Conservation (phyloP, 306 rosid genomes). For the Bauhinia variegata region DNA sequence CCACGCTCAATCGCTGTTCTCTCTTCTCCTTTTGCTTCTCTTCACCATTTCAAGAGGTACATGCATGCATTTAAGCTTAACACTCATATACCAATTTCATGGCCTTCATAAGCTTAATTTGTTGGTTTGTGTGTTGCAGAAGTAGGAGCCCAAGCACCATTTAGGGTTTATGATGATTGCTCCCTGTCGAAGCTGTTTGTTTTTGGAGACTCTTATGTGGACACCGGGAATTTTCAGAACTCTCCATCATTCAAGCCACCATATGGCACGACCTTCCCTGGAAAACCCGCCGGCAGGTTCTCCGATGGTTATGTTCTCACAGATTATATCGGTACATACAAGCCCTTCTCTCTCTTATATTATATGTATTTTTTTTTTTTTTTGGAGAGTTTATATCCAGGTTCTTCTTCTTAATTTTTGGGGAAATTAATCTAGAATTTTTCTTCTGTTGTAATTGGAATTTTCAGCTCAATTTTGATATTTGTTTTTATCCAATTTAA, state of each 20-base stretch:
- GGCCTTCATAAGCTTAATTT: neutral
- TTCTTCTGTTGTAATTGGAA: no score
- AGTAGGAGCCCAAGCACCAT: neutral
- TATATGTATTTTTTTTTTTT: no score
- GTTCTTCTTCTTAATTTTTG: no score
- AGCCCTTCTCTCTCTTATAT: no score
- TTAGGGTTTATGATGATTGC: neutral
- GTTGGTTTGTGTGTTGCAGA: neutral
- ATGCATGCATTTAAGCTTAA: neutral
- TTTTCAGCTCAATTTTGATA: no score
- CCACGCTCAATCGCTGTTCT: neutral
- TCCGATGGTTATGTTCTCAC: conserved; percentile 58
- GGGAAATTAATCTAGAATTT: no score
- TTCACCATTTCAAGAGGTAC: neutral
- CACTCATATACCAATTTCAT: neutral
- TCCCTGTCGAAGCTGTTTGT: conserved; percentile 48
- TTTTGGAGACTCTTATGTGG: conserved; percentile 62
- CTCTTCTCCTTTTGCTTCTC: neutral
- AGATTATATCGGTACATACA: conserved; percentile 29
- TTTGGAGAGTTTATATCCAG: no score
- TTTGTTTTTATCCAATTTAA: no score
- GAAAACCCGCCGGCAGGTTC: conserved; percentile 62
- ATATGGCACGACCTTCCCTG: conserved; percentile 55
- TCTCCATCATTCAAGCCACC: conserved; percentile 46
- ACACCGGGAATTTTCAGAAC: conserved; percentile 51